Evolutionary conservation across 2,329 filamentous ascomycete genomes (phyloP), one percentile per base, ranked within the genome.

Genomic region (Epichloe gansuensis): DNA sequence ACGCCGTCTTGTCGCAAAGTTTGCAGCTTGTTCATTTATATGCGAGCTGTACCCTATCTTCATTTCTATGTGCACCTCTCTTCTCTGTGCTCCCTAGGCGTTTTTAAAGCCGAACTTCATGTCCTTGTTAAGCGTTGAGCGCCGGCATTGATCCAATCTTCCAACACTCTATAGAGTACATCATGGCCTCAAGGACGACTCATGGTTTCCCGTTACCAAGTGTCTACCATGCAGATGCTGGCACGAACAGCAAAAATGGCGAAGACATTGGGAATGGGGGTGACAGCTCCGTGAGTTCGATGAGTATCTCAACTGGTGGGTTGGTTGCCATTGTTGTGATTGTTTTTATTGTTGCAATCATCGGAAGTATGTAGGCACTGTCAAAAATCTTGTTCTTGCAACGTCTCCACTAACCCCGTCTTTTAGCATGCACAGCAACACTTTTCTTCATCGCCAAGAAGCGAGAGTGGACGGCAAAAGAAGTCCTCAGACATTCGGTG

Each of bases 391-490:
- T n/a, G 21, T 25, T n/a, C 25, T 8, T 49, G 5, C 25, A 39
- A 25, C 12, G 4, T 12, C 13, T 11, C 27, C 12, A 39, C 23
- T 15, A 11, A 21, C 2, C 15, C n/a, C 23, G 13, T 34, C 3
- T 23, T 41, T n/a, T 57, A 85, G 85, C 83, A 56, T 74, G 74
- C 23, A 83, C 77, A 36, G 78, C 81, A 3, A 70, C 80, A 2
- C 78, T 93, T 31, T 94, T 86, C 71, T 88, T 84, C 66, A 65
- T 91, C 39, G 85, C 88, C 51, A 93, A 93, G 74, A 89, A 88
- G 71, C 80, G 83, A 46, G 86, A 90, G 66, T 93, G 88, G 88
- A 85, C 82, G 58, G 73, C 93, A 58, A 80, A 82, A 53, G 80
- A 87, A 63, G 85, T 76, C 34, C 74, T 94, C 53, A 78, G 83